Evolutionary conservation across 2,329 filamentous ascomycete genomes (phyloP).

Genomic region (Capronia epimyces): DNA sequence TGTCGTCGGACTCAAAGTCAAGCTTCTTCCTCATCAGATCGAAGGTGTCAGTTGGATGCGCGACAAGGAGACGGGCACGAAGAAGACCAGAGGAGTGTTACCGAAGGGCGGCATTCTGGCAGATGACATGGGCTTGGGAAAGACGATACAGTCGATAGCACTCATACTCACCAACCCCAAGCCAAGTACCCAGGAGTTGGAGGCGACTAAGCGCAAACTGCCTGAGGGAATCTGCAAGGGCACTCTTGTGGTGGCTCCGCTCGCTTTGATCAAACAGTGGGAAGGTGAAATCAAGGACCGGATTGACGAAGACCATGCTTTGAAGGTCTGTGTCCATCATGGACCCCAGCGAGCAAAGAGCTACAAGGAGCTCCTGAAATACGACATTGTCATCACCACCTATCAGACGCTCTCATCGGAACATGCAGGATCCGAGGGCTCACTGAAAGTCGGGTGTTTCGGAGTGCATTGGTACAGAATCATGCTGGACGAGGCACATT

Average conservation of each 20-base stretch:
- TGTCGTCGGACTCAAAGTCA: conserved; percentile 78
- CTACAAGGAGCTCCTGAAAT: conserved; percentile 68
- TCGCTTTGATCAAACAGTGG: conserved; percentile 96
- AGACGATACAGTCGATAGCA: conserved; percentile 90
- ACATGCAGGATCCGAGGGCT: conserved; percentile 59
- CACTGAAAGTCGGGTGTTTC: conserved; percentile 74
- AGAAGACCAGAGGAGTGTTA: conserved; percentile 70
- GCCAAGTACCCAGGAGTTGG: conserved; percentile 47
- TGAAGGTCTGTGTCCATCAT: conserved; percentile 86
- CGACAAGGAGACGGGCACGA: conserved; percentile 78
- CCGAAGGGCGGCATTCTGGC: conserved; percentile 92
- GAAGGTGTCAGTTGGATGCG: conserved; percentile 94
- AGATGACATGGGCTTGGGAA: conserved; percentile 92
- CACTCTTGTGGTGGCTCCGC: conserved; percentile 85
- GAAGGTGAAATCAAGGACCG: conserved; percentile 86
- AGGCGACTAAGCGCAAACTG: conserved; percentile 56
- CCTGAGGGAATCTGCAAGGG: conserved; percentile 65
- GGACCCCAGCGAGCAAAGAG: conserved; percentile 78
- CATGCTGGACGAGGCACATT: conserved; percentile 93
- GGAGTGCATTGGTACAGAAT: conserved; percentile 91
- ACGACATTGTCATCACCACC: conserved; percentile 94
- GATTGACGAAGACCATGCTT: conserved; percentile 60
- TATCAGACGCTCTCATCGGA: conserved; percentile 95
- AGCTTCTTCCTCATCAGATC: conserved; percentile 85
- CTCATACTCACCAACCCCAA: conserved; percentile 79